Conservation (phyloP, 208 protist species). For the Porcisia deanei region DNA sequence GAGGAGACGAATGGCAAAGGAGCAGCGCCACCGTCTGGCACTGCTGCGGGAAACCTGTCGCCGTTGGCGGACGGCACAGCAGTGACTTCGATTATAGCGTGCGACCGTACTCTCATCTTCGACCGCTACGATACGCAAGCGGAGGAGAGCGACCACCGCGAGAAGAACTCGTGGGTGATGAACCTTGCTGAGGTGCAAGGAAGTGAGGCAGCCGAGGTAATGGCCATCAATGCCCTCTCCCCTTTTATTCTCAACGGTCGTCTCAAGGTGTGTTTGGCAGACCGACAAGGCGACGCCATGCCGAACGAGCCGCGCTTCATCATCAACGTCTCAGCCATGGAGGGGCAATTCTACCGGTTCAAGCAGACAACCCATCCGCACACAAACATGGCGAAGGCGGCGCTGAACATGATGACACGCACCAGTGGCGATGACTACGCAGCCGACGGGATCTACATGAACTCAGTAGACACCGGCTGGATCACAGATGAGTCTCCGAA, state of each 20-base stretch:
- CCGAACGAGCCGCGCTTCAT: conserved; percentile 88
- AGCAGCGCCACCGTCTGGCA: conserved; percentile 4
- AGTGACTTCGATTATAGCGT: conserved; percentile 11
- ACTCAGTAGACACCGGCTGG: conserved; percentile 98
- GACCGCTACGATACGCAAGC: conserved; percentile 91
- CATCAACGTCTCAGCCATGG: conserved; percentile 98
- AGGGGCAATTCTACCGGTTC: conserved; percentile 95
- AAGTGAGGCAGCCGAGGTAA: conserved; percentile 94
- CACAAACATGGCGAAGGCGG: conserved; percentile 99
- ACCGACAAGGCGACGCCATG: conserved; percentile 61
- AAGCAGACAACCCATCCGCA: conserved; percentile 96
- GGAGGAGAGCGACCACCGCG: conserved; percentile 86
- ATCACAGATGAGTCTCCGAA: conserved; percentile 96
- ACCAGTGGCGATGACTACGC: conserved; percentile 93
- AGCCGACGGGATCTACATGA: conserved; percentile 96
- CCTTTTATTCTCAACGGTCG: conserved; percentile 95
- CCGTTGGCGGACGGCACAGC: conserved; percentile 2
- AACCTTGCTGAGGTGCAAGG: conserved; percentile 89
- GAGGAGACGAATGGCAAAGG: background rate
- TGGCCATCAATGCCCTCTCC: conserved; percentile 96
- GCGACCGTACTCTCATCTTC: conserved; percentile 55
- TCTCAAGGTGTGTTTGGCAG: conserved; percentile 86
- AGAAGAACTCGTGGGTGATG: conserved; percentile 92
- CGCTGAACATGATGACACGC: conserved; percentile 99
- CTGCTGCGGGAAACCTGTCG: background rate